Conservation (phyloP, 768 basidiomycete species). For the Boletales sp. region DNA sequence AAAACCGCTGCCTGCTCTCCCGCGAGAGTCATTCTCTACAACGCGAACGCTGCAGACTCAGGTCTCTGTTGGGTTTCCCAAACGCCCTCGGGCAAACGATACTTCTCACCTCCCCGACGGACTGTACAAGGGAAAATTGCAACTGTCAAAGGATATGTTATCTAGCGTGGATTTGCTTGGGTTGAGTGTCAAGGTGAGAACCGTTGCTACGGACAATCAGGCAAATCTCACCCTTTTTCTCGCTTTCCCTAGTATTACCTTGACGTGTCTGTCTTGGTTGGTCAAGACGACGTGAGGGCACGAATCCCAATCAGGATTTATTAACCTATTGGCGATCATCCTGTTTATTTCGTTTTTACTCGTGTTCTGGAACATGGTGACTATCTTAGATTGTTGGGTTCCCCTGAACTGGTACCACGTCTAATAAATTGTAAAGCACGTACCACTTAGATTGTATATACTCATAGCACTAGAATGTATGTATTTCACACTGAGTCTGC, state of each 20-base stretch:
- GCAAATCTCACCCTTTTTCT: conserved; percentile 2
- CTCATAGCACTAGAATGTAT: background rate
- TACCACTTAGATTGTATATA: conserved; percentile 1
- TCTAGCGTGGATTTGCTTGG: conserved; percentile 67
- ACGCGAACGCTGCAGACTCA: conserved; percentile 30
- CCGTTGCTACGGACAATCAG: conserved; percentile 8
- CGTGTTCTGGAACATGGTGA: background rate
- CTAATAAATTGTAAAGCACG: conserved; percentile 6
- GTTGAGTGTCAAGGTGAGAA: conserved; percentile 59
- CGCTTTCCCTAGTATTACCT: conserved; percentile 56
- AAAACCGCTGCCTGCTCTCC: conserved; percentile 27
- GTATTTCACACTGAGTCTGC: background rate
- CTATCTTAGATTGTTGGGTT: background rate
- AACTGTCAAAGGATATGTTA: conserved; percentile 54
- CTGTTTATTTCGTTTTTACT: background rate
- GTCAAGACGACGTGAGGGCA: conserved; percentile 59
- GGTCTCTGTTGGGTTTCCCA: conserved; percentile 68
- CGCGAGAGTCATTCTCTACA: conserved; percentile 15
- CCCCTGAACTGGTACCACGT: too few relatives aligned
- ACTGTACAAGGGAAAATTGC: conserved; percentile 56
- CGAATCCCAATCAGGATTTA: conserved; percentile 59
- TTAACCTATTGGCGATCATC: conserved; percentile 23
- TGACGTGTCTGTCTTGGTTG: conserved; percentile 64
- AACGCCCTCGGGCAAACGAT: conserved; percentile 52
- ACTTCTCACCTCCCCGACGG: conserved; percentile 62